phyloP scores from a whole-genome alignment of 1,284 basidiomycete genomes.

The Rugosomyces carneus region DNA sequence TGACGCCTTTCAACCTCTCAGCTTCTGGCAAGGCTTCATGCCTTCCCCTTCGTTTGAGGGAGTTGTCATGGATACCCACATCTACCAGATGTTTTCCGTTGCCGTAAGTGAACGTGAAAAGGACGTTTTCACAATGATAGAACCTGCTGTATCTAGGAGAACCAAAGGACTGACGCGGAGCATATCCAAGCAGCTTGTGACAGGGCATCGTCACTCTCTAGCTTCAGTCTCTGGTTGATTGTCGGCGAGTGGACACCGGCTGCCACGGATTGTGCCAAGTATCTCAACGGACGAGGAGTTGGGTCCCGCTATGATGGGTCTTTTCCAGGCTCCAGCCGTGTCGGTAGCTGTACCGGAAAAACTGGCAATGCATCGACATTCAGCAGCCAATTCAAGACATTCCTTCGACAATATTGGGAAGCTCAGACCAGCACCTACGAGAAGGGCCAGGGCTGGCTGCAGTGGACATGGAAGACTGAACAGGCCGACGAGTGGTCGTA shows the following conservation, averaged over 20 bases:
- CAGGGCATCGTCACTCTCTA: slow-evolving; percentile 38
- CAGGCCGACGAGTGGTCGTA: slow-evolving; percentile 74
- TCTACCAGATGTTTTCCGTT: slow-evolving; percentile 76
- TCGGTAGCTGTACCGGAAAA: slow-evolving; percentile 70
- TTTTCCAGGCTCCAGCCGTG: slow-evolving; percentile 54
- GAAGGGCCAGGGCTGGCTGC: slow-evolving; percentile 62
- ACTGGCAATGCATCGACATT: slow-evolving; percentile 73
- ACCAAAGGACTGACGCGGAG: slow-evolving; percentile 43
- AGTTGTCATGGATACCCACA: slow-evolving; percentile 81
- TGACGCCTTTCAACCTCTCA: slow-evolving; percentile 78
- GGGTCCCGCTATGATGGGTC: slow-evolving; percentile 82
- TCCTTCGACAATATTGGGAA: slow-evolving; percentile 81
- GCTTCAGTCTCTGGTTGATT: slow-evolving; percentile 65
- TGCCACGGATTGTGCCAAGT: slow-evolving; percentile 81
- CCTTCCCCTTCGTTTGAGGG: slow-evolving; percentile 49
- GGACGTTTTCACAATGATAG: background rate
- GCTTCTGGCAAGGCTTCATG: slow-evolving; percentile 72
- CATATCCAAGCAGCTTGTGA: slow-evolving; percentile 67
- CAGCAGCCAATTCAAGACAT: slow-evolving; percentile 75
- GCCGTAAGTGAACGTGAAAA: slow-evolving; percentile 31
- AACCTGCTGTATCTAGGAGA: slow-evolving; percentile 32
- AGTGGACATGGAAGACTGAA: slow-evolving; percentile 72
- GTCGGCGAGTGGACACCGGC: slow-evolving; percentile 87
- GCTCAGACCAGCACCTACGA: slow-evolving; percentile 72
- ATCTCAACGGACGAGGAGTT: slow-evolving; percentile 61